phyloP scores from a whole-genome alignment of 139 green algal genomes.

The Yamagishiella unicocca region DNA sequence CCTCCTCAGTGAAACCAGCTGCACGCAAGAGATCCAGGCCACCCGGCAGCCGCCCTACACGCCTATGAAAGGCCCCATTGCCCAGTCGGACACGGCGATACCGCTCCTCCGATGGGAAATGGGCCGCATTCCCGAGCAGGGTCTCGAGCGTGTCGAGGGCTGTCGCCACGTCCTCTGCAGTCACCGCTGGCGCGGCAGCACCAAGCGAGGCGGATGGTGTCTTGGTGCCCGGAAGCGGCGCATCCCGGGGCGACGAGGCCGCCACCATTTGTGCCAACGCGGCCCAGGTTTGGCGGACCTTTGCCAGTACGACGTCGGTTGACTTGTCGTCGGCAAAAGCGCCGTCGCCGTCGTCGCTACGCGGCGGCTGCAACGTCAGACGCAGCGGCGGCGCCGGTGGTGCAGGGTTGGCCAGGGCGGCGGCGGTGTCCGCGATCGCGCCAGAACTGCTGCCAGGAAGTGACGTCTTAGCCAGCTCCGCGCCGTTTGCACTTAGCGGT shows the following conservation, averaged over 20 bases:
- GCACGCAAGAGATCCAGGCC: slow-evolving; percentile 53
- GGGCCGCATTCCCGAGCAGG: slow-evolving; percentile 49
- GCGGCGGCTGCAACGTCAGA: not conserved
- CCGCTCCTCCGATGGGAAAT: slow-evolving; percentile 32
- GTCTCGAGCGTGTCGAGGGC: slow-evolving; percentile 37
- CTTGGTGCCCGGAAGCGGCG: not conserved
- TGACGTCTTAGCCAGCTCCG: no score
- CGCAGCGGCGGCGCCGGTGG: not conserved
- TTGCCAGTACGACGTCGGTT: not conserved
- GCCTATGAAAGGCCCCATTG: slow-evolving; percentile 49
- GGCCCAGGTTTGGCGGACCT: not conserved
- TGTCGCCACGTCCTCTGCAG: not conserved
- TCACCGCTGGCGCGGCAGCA: not conserved
- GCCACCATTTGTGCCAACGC: not conserved
- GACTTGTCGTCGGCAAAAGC: not conserved
- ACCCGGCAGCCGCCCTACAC: slow-evolving; percentile 41
- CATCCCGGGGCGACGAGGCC: not conserved
- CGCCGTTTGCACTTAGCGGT: no score
- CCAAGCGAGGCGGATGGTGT: not conserved
- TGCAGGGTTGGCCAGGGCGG: not conserved
- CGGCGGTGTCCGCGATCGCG: no score
- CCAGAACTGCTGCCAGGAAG: no score
- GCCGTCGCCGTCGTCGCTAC: not conserved
- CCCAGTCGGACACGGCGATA: slow-evolving; percentile 44
- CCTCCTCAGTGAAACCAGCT: slow-evolving; percentile 52